A percentile compares a stretch with the other conserved stretches of the same genome.
phyloP scores from a whole-genome alignment of 2,329 filamentous ascomycete species.

The Akanthomyces lecanii region DNA sequence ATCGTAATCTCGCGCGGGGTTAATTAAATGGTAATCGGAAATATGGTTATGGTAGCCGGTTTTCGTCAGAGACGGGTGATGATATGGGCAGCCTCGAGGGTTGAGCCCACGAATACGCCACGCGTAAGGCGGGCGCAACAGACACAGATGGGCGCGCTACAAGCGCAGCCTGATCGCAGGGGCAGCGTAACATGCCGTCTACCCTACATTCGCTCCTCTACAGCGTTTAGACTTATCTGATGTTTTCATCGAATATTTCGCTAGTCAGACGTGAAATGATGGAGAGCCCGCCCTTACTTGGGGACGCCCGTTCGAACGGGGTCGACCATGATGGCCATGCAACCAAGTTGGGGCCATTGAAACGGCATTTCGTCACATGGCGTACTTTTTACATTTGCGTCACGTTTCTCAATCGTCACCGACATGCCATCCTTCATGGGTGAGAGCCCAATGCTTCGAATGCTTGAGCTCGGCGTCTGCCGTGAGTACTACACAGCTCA shows the following conservation, averaged over 20 bases:
- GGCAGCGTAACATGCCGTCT: no score
- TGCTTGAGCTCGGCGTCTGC: conserved; percentile 7
- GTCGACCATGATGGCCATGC: neutral
- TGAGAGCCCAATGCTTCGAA: conserved; percentile 1
- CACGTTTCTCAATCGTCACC: neutral
- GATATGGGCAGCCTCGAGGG: no score
- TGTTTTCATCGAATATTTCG: neutral
- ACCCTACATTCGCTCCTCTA: neutral
- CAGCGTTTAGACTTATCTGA: neutral
- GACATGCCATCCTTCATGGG: neutral
- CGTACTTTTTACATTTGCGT: neutral
- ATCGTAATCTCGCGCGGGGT: conserved; percentile 25
- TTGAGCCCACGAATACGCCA: no score
- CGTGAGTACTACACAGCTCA: neutral
- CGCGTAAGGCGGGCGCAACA: no score
- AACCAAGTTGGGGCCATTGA: neutral
- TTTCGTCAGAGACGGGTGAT: no score
- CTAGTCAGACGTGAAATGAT: neutral
- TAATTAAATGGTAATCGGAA: neutral
- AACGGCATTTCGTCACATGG: neutral
- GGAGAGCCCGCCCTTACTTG: neutral
- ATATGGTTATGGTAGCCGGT: no score
- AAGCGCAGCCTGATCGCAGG: no score
- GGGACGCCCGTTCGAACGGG: neutral
- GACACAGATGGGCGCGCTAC: no score